Evolutionary conservation across 352 stramenopile species (phyloP).

Genomic region (Elongisporangium prolatum): DNA sequence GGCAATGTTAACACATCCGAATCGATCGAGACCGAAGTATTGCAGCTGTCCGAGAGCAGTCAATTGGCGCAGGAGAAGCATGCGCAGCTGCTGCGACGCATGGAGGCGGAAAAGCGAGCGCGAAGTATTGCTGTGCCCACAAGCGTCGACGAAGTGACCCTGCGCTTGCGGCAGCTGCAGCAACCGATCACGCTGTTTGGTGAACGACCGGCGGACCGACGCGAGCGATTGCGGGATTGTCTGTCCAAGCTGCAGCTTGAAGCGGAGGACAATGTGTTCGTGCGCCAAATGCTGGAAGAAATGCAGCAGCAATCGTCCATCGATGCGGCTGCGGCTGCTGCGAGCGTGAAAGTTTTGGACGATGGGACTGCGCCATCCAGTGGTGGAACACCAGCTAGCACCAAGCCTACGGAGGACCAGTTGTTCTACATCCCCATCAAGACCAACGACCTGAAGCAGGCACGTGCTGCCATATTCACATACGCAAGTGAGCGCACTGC

Average conservation of each 20-base stretch:
- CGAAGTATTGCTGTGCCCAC: conserved; percentile 92
- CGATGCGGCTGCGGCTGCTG: conserved; percentile 5
- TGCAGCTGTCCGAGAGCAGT: conserved; percentile 83
- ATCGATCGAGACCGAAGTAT: conserved; percentile 72
- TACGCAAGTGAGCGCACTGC: conserved; percentile 68
- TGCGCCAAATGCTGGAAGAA: conserved; percentile 51
- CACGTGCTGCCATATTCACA: conserved; percentile 70
- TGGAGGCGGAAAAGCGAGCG: conserved; percentile 91
- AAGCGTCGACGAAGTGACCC: conserved; percentile 87
- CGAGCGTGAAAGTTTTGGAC: neutral
- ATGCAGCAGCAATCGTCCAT: conserved; percentile 31
- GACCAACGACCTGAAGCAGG: conserved; percentile 79
- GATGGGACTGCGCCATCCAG: neutral
- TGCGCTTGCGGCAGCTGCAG: conserved; percentile 84
- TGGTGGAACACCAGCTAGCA: neutral
- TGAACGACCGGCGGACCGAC: conserved; percentile 92
- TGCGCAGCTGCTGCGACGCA: conserved; percentile 73
- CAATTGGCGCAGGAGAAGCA: conserved; percentile 84
- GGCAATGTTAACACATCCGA: conserved; percentile 82
- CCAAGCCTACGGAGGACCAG: conserved; percentile 49
- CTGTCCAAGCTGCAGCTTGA: conserved; percentile 80
- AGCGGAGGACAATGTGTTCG: conserved; percentile 56
- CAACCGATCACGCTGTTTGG: conserved; percentile 95
- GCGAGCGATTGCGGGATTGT: conserved; percentile 90
- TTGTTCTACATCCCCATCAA: conserved; percentile 84